Evolutionary conservation across 768 basidiomycete species (phyloP).

Genomic region (Pisolithus microcarpus): DNA sequence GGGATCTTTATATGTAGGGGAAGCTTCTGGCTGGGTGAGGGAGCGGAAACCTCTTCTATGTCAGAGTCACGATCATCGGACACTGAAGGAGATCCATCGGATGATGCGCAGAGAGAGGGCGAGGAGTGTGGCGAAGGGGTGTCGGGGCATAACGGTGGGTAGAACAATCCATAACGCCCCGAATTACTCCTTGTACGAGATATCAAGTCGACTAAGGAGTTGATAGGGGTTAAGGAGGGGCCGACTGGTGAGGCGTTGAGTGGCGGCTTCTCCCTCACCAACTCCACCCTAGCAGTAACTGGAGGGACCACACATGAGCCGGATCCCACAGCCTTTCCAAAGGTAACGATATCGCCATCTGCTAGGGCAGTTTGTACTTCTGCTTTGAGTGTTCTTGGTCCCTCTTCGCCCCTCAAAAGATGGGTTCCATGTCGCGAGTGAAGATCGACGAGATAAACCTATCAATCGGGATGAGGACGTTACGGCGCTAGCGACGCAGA

Average conservation of each 20-base stretch:
- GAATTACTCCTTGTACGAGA: slow-evolving; percentile 29
- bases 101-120: slow-evolving; percentile 38
- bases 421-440: slow-evolving; percentile 75
- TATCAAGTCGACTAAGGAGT: slow-evolving; percentile 23
- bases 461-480: slow-evolving; percentile 11
- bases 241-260: slow-evolving; percentile 16
- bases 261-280: slow-evolving; percentile 27
- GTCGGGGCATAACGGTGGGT: slow-evolving; percentile 21
- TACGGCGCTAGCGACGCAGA: slow-evolving; percentile 11
- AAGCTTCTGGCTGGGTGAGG: slow-evolving; percentile 11
- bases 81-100: slow-evolving; percentile 23
- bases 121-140: slow-evolving; percentile 24
- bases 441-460: slow-evolving; percentile 68
- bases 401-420: slow-evolving; percentile 47
- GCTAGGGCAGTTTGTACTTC: slow-evolving; percentile 50
- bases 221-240: slow-evolving; percentile 9
- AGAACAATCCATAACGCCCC: slow-evolving; percentile 59
- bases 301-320: slow-evolving; percentile 56
- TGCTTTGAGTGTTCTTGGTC: slow-evolving; percentile 43
- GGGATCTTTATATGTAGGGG: slow-evolving; percentile 23
- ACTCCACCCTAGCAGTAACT: slow-evolving; percentile 52
- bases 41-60: slow-evolving; percentile 39
- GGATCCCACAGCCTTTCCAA: slow-evolving; percentile 69
- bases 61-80: slow-evolving; percentile 42
- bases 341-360: slow-evolving; percentile 67